These are phyloP conservation scores for Lactifluus pinguis DNA, from an alignment of 768 basidiomycete species.

Conservation along the genomic window DNA sequence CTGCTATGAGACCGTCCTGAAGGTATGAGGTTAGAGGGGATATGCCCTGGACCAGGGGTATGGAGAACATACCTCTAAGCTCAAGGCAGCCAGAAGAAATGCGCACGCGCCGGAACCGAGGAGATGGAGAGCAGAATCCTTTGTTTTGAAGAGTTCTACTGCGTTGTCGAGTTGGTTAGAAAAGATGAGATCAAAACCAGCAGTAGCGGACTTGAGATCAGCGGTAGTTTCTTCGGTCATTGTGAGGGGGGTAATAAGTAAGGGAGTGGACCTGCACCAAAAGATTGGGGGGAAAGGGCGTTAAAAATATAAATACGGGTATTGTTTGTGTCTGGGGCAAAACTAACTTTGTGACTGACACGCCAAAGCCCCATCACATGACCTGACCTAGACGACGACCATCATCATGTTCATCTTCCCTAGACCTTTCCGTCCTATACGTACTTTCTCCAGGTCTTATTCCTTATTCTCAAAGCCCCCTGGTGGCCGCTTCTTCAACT, in stretches of 20 bases:
- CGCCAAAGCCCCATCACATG: neutral
- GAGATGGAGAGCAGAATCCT: slow-evolving; percentile 60
- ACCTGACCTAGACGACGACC: neutral
- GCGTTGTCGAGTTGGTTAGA: slow-evolving; percentile 55
- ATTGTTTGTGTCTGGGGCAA: neutral
- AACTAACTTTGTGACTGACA: too few relatives aligned
- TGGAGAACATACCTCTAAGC: slow-evolving; percentile 53
- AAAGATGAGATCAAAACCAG: slow-evolving; percentile 65
- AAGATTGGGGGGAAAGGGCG: neutral
- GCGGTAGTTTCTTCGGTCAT: slow-evolving; percentile 23
- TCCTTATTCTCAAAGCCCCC: slow-evolving; percentile 75
- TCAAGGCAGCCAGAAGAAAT: slow-evolving; percentile 69
- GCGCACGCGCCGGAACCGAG: slow-evolving; percentile 64
- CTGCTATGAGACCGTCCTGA: slow-evolving; percentile 52
- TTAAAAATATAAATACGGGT: neutral
- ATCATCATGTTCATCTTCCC: slow-evolving; percentile 16
- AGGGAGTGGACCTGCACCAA: neutral
- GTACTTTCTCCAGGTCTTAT: slow-evolving; percentile 41
- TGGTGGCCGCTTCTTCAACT: slow-evolving; percentile 65
- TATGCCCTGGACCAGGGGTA: neutral
- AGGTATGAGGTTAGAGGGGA: neutral
- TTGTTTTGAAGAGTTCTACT: slow-evolving; percentile 37
- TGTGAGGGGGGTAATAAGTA: neutral
- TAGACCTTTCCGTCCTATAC: slow-evolving; percentile 13
- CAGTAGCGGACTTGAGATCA: slow-evolving; percentile 29